Conservation (phyloP, 306 rosid species). For the Cucumis sativus region Cucumber_9930_V3 NC_026661.2:21923501-21924000, state of each 20-base stretch:
- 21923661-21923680: not conserved
- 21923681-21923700: not conserved
- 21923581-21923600: not conserved
- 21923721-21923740: not conserved
- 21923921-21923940: not conserved
- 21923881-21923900: not conserved
- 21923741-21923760: not conserved
- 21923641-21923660: not conserved
- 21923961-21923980: not conserved
- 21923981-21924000: not conserved
- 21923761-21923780: not conserved
- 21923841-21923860: not conserved
- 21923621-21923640: not conserved
- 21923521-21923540: not conserved
- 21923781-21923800: not conserved
- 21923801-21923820: too few species aligned
- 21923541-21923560: not conserved
- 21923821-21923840: too few species aligned
- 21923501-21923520: not conserved
- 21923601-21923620: too few species aligned
- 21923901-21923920: not conserved
- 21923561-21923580: not conserved
- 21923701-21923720: not conserved
- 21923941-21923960: not conserved
- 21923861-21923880: not conserved